Conservation (phyloP, 2,329 filamentous ascomycete genomes). For the Arthrinium puccinioides region DNA sequence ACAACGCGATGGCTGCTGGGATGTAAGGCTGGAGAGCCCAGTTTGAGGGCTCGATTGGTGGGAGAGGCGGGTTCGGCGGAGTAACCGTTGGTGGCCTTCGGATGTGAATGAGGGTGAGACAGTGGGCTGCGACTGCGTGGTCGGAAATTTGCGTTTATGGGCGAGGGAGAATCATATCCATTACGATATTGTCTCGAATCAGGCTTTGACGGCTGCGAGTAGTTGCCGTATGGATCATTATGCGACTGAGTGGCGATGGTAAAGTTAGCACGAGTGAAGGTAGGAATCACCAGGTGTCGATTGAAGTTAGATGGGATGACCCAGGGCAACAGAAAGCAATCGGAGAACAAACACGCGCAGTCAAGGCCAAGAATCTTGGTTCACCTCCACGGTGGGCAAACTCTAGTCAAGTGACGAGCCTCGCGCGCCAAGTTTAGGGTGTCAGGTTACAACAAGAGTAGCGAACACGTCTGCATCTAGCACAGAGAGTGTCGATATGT, state of each 20-base stretch:
- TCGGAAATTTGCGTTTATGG: constrained; percentile 19
- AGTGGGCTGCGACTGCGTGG: constrained; percentile 21
- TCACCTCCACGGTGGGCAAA: constrained; percentile 4
- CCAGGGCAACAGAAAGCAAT: too few species aligned
- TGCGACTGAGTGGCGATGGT: constrained; percentile 19
- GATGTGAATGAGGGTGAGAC: constrained; percentile 24
- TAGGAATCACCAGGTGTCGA: too few species aligned
- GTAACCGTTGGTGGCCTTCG: constrained; percentile 21
- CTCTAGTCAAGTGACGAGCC: constrained; percentile 2
- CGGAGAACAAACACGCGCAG: too few species aligned
- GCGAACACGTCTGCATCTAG: too few species aligned
- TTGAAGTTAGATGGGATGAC: too few species aligned
- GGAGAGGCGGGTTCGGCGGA: constrained; percentile 15
- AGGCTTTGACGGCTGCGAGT: constrained; percentile 29
- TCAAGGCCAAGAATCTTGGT: constrained; percentile 8
- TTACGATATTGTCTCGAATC: constrained; percentile 29
- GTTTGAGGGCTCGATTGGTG: constrained; percentile 21
- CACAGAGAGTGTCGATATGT: too few species aligned
- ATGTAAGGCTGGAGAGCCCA: constrained; percentile 21
- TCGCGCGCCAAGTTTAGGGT: too few species aligned
- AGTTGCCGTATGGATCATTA: constrained; percentile 38
- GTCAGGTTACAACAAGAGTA: too few species aligned
- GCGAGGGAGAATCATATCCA: constrained; percentile 21
- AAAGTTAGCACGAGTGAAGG: constrained; percentile 7
- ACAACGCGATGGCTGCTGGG: constrained; percentile 13